Conservation (phyloP, 2,329 filamentous ascomycete species). For the Apiospora rasikravindrae region DNA sequence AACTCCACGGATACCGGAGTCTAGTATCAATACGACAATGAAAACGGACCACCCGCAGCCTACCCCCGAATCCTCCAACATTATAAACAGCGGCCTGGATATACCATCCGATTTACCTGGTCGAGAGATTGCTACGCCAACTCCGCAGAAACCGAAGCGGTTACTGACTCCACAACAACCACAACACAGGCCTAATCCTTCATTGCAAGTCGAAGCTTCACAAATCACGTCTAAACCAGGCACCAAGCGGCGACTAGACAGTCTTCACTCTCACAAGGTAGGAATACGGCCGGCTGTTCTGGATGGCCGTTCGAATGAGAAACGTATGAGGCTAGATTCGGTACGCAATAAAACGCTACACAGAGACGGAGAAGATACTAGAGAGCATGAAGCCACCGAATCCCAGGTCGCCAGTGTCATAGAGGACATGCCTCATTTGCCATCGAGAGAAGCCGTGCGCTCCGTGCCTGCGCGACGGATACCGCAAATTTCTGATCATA, state of each 20-base stretch:
- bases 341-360: background rate
- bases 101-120: background rate
- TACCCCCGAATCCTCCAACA: background rate
- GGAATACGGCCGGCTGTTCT: background rate
- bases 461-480: background rate
- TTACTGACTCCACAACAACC: background rate
- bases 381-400: background rate
- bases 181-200: background rate
- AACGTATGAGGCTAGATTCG: background rate
- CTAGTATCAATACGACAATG: background rate
- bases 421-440: background rate
- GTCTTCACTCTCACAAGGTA: background rate
- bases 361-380: background rate
- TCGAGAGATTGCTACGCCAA: background rate
- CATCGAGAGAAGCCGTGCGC: slow-evolving; percentile 3
- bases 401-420: background rate
- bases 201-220: background rate
- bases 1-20: background rate
- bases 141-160: background rate
- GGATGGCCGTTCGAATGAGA: background rate
- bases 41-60: background rate
- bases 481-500: background rate
- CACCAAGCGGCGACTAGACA: background rate
- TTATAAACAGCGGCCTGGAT: background rate
- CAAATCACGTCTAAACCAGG: background rate